phyloP scores from a whole-genome alignment of 768 basidiomycete genomes.

The Sarcodon sp. region DNA sequence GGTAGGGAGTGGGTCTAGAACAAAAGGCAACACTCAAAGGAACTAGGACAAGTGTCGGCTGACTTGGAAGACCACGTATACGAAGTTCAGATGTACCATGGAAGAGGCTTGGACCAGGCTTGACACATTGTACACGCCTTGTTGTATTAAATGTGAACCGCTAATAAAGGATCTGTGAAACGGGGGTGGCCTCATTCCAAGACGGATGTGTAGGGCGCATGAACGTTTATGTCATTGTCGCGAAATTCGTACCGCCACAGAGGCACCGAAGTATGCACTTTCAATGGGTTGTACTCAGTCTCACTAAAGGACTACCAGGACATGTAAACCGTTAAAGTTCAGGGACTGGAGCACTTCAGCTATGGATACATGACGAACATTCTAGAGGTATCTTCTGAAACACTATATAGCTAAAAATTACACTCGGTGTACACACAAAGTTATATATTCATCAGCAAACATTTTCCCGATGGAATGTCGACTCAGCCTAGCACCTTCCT shows the following conservation, averaged over 20 bases:
- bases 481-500: conserved; percentile 45
- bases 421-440: no score
- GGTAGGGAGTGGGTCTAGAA: no score
- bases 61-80: not conserved
- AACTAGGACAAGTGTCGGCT: no score
- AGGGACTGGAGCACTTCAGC: no score
- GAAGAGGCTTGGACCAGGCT: no score
- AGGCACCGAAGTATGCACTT: not conserved
- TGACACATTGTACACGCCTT: not conserved
- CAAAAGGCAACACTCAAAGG: no score
- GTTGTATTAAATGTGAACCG: not conserved
- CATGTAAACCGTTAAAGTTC: no score
- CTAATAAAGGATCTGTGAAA: not conserved
- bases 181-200: not conserved
- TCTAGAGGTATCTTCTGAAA: no score
- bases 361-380: no score
- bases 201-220: not conserved
- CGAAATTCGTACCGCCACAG: not conserved
- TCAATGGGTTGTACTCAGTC: no score
- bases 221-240: not conserved
- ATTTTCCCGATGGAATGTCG: not conserved
- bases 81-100: not conserved
- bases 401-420: no score
- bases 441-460: not conserved
- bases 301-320: no score